phyloP scores from a whole-genome alignment of 2,329 filamentous ascomycete genomes.

The Rhytidhysteron rufulum region DNA sequence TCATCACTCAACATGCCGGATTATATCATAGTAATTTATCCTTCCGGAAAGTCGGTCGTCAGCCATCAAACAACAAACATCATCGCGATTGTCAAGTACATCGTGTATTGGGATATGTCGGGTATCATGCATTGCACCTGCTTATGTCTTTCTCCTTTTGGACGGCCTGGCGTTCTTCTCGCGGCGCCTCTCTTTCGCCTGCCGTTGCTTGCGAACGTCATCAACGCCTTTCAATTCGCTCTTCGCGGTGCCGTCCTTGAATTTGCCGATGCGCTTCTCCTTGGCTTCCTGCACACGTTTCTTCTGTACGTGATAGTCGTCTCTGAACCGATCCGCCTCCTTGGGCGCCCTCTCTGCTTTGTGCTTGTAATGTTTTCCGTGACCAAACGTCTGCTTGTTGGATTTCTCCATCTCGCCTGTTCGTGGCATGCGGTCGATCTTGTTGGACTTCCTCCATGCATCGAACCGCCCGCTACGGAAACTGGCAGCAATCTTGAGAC shows the following conservation, averaged over 20 bases:
- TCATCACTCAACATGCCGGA: background rate
- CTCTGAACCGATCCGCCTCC: constrained; percentile 84
- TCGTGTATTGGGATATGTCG: background rate
- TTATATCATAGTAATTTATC: background rate
- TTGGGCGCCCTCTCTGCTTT: constrained; percentile 86
- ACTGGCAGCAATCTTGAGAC: constrained; percentile 89
- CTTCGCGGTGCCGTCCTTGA: constrained; percentile 67
- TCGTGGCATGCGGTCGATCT: constrained; percentile 70
- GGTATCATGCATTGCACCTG: constrained; percentile 1
- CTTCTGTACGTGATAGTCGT: constrained; percentile 87
- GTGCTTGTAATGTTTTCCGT: constrained; percentile 70
- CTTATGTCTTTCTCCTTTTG: constrained; percentile 54
- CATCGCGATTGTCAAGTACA: background rate
- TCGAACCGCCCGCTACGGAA: constrained; percentile 95
- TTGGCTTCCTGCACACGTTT: constrained; percentile 83
- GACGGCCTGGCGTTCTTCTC: constrained; percentile 85
- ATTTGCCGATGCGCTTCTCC: constrained; percentile 75
- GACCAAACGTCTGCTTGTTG: constrained; percentile 23
- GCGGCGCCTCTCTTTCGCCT: constrained; percentile 68
- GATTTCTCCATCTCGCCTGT: constrained; percentile 75
- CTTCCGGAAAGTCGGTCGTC: background rate
- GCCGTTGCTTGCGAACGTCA: constrained; percentile 80
- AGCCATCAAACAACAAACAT: background rate
- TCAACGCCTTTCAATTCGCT: constrained; percentile 77
- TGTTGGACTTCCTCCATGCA: constrained; percentile 83